A percentile compares a stretch with the other conserved stretches of the same genome.
phyloP scores from a whole-genome alignment of 169 alveolate species.

The Eimeria maxima region DNA sequence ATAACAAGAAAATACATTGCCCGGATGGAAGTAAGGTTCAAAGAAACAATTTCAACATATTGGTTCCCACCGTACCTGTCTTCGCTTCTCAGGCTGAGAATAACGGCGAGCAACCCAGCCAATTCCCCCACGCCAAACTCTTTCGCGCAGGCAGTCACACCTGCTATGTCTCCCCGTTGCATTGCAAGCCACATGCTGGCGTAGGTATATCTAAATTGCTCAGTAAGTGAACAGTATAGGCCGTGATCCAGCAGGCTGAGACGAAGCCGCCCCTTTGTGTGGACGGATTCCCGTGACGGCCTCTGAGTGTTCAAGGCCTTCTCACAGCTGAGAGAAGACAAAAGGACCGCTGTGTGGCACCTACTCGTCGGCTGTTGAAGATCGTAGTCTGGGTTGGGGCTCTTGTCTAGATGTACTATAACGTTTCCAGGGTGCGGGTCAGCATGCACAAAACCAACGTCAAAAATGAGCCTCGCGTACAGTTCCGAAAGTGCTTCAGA shows the following conservation, averaged over 20 bases:
- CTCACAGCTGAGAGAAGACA: constrained; percentile 38
- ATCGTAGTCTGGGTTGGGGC: background rate
- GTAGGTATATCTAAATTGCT: constrained; percentile 72
- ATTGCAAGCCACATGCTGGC: constrained; percentile 83
- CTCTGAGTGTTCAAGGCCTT: background rate
- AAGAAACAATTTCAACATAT: background rate
- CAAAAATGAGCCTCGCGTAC: constrained; percentile 83
- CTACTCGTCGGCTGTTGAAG: background rate
- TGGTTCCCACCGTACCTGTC: constrained; percentile 46
- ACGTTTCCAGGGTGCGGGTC: constrained; percentile 97
- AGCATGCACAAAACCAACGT: constrained; percentile 93
- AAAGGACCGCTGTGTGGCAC: constrained; percentile 19
- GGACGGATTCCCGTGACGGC: background rate
- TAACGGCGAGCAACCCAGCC: constrained; percentile 77
- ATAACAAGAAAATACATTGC: background rate
- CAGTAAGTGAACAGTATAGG: constrained; percentile 77
- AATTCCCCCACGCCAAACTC: constrained; percentile 74
- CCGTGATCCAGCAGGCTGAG: constrained; percentile 83
- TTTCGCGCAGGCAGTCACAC: constrained; percentile 57
- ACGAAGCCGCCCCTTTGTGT: constrained; percentile 43
- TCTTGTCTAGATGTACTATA: constrained; percentile 84
- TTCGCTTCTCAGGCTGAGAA: constrained; percentile 77
- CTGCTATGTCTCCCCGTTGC: constrained; percentile 76
- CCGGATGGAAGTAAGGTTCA: background rate
- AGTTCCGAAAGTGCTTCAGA: constrained; percentile 76